phyloP scores from a whole-genome alignment of 306 rosid species.

The Sindora glabra region DNA sequence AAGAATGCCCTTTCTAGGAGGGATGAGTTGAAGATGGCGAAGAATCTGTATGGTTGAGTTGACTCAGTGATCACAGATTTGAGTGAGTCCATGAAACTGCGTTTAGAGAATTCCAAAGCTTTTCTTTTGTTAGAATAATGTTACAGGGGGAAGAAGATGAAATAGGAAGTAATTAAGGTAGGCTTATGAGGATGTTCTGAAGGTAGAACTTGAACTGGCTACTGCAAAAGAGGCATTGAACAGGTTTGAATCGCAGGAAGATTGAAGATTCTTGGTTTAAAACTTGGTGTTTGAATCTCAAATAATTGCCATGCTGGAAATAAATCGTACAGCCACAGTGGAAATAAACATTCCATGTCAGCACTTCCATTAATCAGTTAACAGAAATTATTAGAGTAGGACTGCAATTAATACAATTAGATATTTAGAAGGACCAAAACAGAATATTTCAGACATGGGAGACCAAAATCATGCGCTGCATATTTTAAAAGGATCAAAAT shows the following conservation, averaged over 20 bases:
- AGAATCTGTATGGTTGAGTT: constrained; percentile 27
- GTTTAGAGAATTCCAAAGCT: constrained; percentile 40
- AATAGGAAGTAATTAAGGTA: constrained; percentile 57
- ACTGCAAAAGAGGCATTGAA: constrained; percentile 54
- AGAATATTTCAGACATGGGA: too few species aligned
- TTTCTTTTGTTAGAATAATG: constrained; percentile 70
- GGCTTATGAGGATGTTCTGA: constrained; percentile 64
- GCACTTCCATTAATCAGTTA: too few species aligned
- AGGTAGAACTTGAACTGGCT: constrained; percentile 34
- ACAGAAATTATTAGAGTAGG: too few species aligned
- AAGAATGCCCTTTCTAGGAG: constrained; percentile 75
- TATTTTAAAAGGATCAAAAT: too few species aligned
- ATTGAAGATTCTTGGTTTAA: not conserved
- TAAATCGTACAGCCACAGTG: too few species aligned
- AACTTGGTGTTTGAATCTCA: too few species aligned
- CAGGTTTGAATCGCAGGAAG: constrained; percentile 29
- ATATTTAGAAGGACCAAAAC: too few species aligned
- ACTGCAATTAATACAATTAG: too few species aligned
- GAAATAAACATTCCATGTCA: too few species aligned
- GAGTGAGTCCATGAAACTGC: constrained; percentile 48
- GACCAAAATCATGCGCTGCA: too few species aligned
- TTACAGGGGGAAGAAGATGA: constrained; percentile 62
- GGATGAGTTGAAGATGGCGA: constrained; percentile 61
- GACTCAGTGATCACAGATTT: constrained; percentile 64
- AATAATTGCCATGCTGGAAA: too few species aligned